Percentiles rank a stretch among this genome's conserved stretches.
Evolutionary conservation across 2,329 filamentous ascomycete genomes (phyloP).

Genomic region (Huntiella abstrusa): DNA sequence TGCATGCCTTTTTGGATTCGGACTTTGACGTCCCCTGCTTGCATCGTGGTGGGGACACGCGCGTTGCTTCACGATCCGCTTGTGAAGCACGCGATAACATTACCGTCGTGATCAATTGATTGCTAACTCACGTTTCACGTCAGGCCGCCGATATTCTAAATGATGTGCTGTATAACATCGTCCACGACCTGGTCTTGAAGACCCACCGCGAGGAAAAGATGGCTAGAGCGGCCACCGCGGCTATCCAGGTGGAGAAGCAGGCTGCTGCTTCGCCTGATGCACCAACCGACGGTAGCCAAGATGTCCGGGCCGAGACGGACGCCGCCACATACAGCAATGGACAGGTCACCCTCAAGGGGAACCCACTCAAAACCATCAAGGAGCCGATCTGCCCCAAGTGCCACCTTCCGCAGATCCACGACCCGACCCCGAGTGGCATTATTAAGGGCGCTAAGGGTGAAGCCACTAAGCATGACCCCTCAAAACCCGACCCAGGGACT

Average conservation of each 20-base stretch:
- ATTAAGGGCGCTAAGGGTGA: constrained; percentile 31
- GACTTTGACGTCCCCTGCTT: background rate
- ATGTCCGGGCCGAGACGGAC: constrained; percentile 44
- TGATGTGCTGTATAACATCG: constrained; percentile 56
- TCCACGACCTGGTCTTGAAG: constrained; percentile 56
- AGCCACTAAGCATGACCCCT: no score
- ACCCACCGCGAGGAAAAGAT: constrained; percentile 64
- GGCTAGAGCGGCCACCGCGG: constrained; percentile 45
- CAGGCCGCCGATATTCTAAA: constrained; percentile 51
- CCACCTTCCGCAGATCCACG: constrained; percentile 52
- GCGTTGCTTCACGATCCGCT: background rate
- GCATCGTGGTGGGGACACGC: background rate
- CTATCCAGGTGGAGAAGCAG: constrained; percentile 44
- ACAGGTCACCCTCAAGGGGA: constrained; percentile 48
- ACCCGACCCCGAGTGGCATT: constrained; percentile 43
- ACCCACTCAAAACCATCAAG: constrained; percentile 49
- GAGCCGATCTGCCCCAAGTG: constrained; percentile 59
- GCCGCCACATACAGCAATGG: constrained; percentile 53
- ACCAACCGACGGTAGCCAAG: constrained; percentile 33
- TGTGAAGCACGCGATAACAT: background rate
- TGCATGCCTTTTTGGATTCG: background rate
- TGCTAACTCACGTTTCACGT: background rate
- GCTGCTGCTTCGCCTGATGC: constrained; percentile 35
- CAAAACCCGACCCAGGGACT: constrained; percentile 42
- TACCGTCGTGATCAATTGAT: background rate